These are phyloP conservation scores for Blastomyces parvus DNA, from an alignment of 2,329 filamentous ascomycete species.

Conservation along the genomic window DNA sequence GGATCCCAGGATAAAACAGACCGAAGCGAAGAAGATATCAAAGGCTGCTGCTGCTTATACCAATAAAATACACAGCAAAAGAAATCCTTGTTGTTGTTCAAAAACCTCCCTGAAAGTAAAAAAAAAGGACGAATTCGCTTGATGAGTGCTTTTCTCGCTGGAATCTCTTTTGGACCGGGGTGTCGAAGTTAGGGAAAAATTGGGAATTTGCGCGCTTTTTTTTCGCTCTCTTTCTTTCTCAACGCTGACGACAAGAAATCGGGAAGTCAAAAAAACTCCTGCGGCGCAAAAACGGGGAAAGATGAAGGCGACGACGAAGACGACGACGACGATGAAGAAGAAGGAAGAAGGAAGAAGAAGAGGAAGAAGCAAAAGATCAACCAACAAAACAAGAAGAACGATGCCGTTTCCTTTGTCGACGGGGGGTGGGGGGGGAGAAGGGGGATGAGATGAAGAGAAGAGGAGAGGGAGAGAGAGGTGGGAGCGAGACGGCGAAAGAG, in stretches of 20 bases:
- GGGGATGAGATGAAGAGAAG: neutral
- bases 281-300: neutral
- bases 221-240: too few relatives aligned
- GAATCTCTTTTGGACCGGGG: neutral
- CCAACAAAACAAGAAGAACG: neutral
- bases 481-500: neutral
- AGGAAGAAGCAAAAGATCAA: neutral
- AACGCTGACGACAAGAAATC: too few relatives aligned
- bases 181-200: neutral
- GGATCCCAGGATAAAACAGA: neutral
- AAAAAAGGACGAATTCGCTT: neutral
- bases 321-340: too few relatives aligned
- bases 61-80: neutral
- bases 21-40: neutral
- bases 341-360: too few relatives aligned
- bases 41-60: constrained; percentile 1
- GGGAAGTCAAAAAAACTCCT: neutral
- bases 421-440: neutral
- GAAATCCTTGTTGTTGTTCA: too few relatives aligned
- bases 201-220: neutral
- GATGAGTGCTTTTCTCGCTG: neutral
- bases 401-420: neutral
- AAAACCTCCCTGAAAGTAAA: neutral
- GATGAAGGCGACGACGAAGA: neutral
- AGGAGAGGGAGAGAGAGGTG: neutral